Evolutionary conservation across 192 early-diverging fungal genomes (phyloP), one percentile per base, ranked within the genome.

Genomic region (Linnemannia hyalina): DNA sequence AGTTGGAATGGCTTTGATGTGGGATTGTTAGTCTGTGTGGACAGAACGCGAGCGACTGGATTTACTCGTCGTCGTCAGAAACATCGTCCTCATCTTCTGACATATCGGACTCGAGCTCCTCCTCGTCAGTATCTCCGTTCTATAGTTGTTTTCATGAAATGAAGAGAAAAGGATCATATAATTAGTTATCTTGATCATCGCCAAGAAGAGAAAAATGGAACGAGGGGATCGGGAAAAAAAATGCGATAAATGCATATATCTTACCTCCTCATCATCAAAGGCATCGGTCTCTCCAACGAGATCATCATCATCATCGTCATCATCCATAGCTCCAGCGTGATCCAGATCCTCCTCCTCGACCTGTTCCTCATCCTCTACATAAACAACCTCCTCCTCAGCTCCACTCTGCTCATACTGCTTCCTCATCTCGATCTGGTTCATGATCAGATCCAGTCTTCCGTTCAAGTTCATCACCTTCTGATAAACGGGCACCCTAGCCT

Each of bases 371-470:
- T 65, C 60, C 60, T 65, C 60, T 0, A 65, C 60, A 65, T 65
- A 65, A 29, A 32, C 60, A 32, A 29, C 60, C 13, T 65, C 60
- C 1, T 65, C 60, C 29, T 65, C 60, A 13, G 29, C 60, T 29
- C 32, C 46, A 13, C 54, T 36, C 3, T 69, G 32, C 20, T 76
- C 69, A 41, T 68, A 57, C 11, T 29, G 60, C 60, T 65, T 65
- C 65, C 78, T 75, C 70, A 88, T 80, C 18, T 85, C 75, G 40
- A 90, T 82, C 71, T 90, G 89, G 32, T 77, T 80, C 78, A 80
- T 79, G 15, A 89, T 72, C 57, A 90, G 55, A 60, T 89, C 89
- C 35, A 90, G 71, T 40, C 89, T 84, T 40, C 89, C 89, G 16
- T 88, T 73, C 52, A 90, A 75, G 36, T 82, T 79, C 18, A 89